Conservation (phyloP, 2,329 filamentous ascomycete genomes). For the Leptographium lundbergii region DNA sequence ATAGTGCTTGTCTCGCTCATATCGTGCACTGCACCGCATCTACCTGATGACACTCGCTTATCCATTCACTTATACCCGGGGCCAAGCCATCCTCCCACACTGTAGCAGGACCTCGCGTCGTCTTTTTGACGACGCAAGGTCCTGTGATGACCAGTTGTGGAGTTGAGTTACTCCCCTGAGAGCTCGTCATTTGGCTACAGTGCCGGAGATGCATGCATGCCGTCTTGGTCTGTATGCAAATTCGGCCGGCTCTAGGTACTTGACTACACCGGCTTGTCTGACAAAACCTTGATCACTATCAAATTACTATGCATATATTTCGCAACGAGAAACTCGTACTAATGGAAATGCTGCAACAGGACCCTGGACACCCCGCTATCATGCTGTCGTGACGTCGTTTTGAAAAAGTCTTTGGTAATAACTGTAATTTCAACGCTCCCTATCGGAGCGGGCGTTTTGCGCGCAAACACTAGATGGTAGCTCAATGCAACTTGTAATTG, state of each 20-base stretch:
- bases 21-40: not conserved
- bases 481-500: not conserved
- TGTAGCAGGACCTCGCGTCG: conserved; percentile 31
- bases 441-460: not conserved
- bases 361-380: not conserved
- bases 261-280: conserved; percentile 27
- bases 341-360: not conserved
- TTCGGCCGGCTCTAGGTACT: conserved; percentile 21
- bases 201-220: conserved; percentile 32
- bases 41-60: conserved; percentile 54
- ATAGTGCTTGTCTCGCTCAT: not conserved
- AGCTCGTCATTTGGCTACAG: conserved; percentile 49
- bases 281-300: conserved; percentile 5
- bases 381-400: not conserved
- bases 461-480: not conserved
- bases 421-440: no score
- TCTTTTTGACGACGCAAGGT: conserved; percentile 1
- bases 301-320: not conserved
- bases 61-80: conserved; percentile 61
- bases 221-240: conserved; percentile 38
- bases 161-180: conserved; percentile 36
- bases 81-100: conserved; percentile 65
- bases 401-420: no score
- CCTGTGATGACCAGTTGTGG: conserved; percentile 61
- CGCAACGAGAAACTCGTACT: not conserved